Base-by-base conservation (phyloP, 371 early-diverging fungal genomes). In the Mortierella sp. region DNA sequence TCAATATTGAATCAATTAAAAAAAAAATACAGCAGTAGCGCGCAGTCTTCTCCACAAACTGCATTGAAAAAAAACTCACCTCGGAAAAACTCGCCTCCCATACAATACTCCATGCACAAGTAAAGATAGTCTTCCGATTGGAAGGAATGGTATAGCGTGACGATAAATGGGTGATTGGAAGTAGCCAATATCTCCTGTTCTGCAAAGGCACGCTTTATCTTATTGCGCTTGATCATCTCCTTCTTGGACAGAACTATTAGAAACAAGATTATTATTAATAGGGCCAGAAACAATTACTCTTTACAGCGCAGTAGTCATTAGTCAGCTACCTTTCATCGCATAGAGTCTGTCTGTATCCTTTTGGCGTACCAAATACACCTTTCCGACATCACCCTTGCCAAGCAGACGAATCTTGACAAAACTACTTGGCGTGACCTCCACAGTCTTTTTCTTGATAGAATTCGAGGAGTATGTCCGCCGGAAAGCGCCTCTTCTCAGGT, bases 21-120 rank as follows among this genome's bases (percentile, higher is more conserved):
- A 28, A 23, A 3, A 32, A 28, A 37, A 51, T 42, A 23, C 17
- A 23, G 7, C 64, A 57, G 56, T 34, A 29, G 34, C n/a, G 35
- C 34, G 32, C 17, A 4, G 57, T 57, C n/a, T 32, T 26, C 26
- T 7, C 26, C 7, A 29, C 28, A 22, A 28, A 28, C 26, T 29
- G 29, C 8, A 37, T 17, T 26, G 23, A 55, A 60, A 43, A 28
- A 60, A 60, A 23, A 47, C 57, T 59, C 86, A 89, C 92, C 95
- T 86, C 96, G 86, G 85, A 96, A 97, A 78, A 98, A 98, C 89
- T 99, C 99, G 66, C 99, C 99, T 59, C 99, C 99, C 76, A 93
- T 89, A 77, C 99, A 98, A 87, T 98, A 99, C 73, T 99, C 99
- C 97, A 99, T 98, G 68, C 97, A 93, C 76, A 99, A 93, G 82